Evolutionary conservation across 2,329 filamentous ascomycete genomes (phyloP).

Genomic region (Cryphonectria parasitica): DNA sequence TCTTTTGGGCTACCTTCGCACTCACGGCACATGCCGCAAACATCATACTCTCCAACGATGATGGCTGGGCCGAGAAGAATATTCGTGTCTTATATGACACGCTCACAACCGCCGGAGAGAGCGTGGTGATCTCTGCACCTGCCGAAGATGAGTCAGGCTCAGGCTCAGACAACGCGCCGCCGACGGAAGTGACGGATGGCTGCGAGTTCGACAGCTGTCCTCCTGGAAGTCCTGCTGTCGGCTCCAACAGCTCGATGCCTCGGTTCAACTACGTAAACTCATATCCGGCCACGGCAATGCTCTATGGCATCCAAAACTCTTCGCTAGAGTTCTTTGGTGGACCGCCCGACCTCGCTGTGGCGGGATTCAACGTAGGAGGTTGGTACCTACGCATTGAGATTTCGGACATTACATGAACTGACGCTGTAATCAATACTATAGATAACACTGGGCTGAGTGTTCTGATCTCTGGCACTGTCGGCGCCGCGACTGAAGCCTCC

Average conservation of each 20-base stretch:
- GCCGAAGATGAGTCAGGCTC: conserved; percentile 68
- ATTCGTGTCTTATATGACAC: conserved; percentile 62
- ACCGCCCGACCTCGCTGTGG: conserved; percentile 63
- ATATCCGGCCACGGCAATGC: conserved; percentile 66
- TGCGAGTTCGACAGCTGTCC: conserved; percentile 68
- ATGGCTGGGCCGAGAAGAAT: conserved; percentile 74
- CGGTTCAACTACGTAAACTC: conserved; percentile 75
- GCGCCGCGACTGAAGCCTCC: conserved; percentile 63
- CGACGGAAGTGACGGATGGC: conserved; percentile 49
- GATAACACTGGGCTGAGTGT: conserved; percentile 59
- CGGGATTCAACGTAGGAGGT: conserved; percentile 62
- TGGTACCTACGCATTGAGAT: background rate
- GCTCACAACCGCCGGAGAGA: conserved; percentile 58
- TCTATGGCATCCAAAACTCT: conserved; percentile 63
- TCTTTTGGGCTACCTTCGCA: background rate
- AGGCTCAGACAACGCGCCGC: conserved; percentile 58
- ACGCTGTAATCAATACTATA: background rate
- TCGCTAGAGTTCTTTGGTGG: conserved; percentile 58
- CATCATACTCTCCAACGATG: conserved; percentile 56
- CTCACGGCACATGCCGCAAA: conserved; percentile 10
- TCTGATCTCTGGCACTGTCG: conserved; percentile 69
- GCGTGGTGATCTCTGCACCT: conserved; percentile 67
- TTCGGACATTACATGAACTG: background rate
- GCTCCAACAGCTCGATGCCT: conserved; percentile 58
- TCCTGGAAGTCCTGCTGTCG: conserved; percentile 58